Conservation (phyloP, 352 stramenopile genomes). For the Phytophthora boehmeriae region DNA sequence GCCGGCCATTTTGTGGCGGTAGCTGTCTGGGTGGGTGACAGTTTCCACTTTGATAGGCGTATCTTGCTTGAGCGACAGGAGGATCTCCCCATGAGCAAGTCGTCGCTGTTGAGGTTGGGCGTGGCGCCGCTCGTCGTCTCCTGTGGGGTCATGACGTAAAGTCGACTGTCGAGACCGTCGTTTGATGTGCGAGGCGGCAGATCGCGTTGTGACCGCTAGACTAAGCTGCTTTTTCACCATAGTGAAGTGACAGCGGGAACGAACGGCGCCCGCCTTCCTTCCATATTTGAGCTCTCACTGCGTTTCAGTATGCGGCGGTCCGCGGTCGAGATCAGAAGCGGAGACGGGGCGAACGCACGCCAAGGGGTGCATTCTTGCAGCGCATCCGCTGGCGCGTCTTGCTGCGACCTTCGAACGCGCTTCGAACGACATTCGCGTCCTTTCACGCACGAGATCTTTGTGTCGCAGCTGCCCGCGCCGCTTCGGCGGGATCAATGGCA, state of each 20-base stretch:
- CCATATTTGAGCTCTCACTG: conserved; percentile 35
- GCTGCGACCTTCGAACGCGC: conserved; percentile 35
- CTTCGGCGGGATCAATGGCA: background rate
- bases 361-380: too few species aligned
- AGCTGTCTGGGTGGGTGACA: conserved; percentile 19
- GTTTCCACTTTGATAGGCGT: conserved; percentile 14
- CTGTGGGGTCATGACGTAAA: background rate
- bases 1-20: conserved; percentile 49
- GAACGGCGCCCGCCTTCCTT: conserved; percentile 25
- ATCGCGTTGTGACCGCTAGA: conserved; percentile 30
- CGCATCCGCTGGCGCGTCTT: conserved; percentile 41
- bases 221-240: conserved; percentile 8
- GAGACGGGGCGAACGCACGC: too few species aligned
- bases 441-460: conserved; percentile 37
- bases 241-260: conserved; percentile 32
- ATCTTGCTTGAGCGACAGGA: conserved; percentile 75
- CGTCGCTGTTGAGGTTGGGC: conserved; percentile 51
- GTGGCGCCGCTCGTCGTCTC: background rate
- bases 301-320: conserved; percentile 24
- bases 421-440: conserved; percentile 21
- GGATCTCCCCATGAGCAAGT: conserved; percentile 82
- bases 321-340: conserved; percentile 13
- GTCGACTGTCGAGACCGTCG: background rate
- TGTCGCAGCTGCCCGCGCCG: conserved; percentile 26
- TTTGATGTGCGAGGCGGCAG: conserved; percentile 12